phyloP scores from a whole-genome alignment of 1,139 yeast genomes.

The Taphrina confusa region DNA sequence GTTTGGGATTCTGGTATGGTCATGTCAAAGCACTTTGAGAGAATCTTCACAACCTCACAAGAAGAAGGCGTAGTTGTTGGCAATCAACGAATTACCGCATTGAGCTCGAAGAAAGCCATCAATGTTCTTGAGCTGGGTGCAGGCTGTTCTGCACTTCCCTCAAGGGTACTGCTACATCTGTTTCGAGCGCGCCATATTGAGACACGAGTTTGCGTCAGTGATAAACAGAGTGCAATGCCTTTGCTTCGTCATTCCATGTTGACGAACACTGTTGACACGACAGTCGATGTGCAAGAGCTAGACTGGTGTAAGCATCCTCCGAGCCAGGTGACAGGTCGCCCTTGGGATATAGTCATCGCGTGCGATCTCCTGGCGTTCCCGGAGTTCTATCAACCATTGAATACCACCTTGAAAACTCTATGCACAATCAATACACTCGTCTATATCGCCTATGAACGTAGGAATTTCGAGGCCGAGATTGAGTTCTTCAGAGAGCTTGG shows the following conservation, averaged over 20 bases:
- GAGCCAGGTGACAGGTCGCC: neutral
- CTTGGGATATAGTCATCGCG: conserved; percentile 2
- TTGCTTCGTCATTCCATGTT: neutral
- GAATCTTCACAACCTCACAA: neutral
- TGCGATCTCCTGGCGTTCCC: conserved; percentile 16
- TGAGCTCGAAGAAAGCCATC: neutral
- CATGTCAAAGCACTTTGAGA: conserved; percentile 18
- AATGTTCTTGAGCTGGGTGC: conserved; percentile 14
- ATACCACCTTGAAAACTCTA: neutral
- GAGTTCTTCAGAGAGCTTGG: conserved; percentile 15
- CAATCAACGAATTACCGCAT: neutral
- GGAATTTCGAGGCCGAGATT: conserved; percentile 1
- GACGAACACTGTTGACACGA: neutral
- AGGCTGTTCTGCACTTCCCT: conserved; percentile 11
- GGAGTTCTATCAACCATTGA: neutral
- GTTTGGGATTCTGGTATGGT: conserved; percentile 13
- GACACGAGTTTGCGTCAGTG: neutral
- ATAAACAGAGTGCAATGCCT: conserved; percentile 2
- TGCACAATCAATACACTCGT: neutral
- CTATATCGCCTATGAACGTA: conserved; percentile 17
- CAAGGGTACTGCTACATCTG: neutral
- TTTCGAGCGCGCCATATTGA: neutral
- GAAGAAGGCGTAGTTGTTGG: neutral
- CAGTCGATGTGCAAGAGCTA: neutral
- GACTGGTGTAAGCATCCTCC: conserved; percentile 3